phyloP scores from a whole-genome alignment of 768 basidiomycete genomes.

The Mrakia frigida region DNA sequence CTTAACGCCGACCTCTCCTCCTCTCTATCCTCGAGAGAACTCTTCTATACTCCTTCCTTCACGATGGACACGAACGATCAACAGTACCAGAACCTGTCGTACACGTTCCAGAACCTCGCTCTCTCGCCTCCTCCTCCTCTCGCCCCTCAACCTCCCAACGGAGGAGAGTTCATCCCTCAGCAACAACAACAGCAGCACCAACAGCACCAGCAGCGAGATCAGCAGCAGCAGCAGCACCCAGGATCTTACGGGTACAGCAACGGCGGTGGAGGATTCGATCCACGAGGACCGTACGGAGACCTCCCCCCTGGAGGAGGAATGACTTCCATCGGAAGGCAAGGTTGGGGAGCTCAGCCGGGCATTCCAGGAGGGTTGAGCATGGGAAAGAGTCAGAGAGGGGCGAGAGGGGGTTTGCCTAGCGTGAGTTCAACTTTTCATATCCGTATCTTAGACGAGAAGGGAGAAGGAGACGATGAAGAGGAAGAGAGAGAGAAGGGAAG shows the following conservation, averaged over 20 bases:
- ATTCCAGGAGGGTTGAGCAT: slow-evolving; percentile 11
- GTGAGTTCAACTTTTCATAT: slow-evolving; percentile 14
- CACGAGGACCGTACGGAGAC: neutral
- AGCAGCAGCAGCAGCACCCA: neutral
- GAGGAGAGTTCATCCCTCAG: slow-evolving; percentile 2
- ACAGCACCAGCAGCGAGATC: slow-evolving; percentile 23
- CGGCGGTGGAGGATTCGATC: neutral
- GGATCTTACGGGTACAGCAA: slow-evolving; percentile 4
- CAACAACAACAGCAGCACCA: slow-evolving; percentile 24
- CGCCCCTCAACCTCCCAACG: slow-evolving; percentile 11
- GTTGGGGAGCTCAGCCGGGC: slow-evolving; percentile 11
- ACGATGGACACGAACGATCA: slow-evolving; percentile 32
- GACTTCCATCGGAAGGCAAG: slow-evolving; percentile 16
- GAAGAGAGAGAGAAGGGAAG: neutral
- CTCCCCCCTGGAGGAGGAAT: neutral
- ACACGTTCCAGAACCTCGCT: slow-evolving; percentile 31
- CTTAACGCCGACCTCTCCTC: slow-evolving; percentile 35
- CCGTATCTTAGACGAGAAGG: neutral
- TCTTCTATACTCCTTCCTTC: neutral
- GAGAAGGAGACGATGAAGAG: neutral
- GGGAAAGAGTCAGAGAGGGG: slow-evolving; percentile 8
- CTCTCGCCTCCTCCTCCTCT: slow-evolving; percentile 27
- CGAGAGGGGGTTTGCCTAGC: slow-evolving; percentile 8
- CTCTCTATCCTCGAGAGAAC: neutral
- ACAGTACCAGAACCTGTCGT: slow-evolving; percentile 29